Evolutionary conservation across 371 early-diverging fungal species (phyloP).

Genomic region (Entomophthora muscae): DNA sequence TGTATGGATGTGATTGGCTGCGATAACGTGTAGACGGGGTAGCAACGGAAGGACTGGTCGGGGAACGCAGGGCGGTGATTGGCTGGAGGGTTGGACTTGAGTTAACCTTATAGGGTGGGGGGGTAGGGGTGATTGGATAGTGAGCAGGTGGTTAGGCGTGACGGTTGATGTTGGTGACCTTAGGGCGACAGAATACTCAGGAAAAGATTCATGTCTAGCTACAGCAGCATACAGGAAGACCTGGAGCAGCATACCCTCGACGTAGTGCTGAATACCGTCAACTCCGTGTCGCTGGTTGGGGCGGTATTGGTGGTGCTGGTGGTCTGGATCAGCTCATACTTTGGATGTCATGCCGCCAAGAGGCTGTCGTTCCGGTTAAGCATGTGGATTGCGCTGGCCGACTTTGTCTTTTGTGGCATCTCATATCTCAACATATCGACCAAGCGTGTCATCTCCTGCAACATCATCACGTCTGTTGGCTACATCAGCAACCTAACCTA

Average conservation of each 20-base stretch:
- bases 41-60: too few relatives aligned
- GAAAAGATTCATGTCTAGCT: neutral
- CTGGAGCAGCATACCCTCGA: conserved; percentile 3
- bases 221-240: neutral
- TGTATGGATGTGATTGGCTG: too few relatives aligned
- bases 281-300: conserved; percentile 4
- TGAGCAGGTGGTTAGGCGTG: neutral
- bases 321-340: neutral
- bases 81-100: too few relatives aligned
- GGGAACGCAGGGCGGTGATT: too few relatives aligned
- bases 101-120: neutral
- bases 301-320: conserved; percentile 5
- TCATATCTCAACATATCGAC: conserved; percentile 1
- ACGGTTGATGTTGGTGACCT: neutral
- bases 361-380: neutral
- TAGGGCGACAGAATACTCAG: neutral
- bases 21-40: too few relatives aligned
- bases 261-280: conserved; percentile 1
- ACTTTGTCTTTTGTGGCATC: conserved; percentile 5
- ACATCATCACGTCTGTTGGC: conserved; percentile 6
- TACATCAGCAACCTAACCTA: conserved; percentile 7
- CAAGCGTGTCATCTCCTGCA: neutral
- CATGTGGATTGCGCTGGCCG: neutral
- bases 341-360: conserved; percentile 4
- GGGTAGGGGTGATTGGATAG: neutral